Base-by-base conservation (phyloP, 2,329 filamentous ascomycete species). In the Grosmannia penicillata region DNA sequence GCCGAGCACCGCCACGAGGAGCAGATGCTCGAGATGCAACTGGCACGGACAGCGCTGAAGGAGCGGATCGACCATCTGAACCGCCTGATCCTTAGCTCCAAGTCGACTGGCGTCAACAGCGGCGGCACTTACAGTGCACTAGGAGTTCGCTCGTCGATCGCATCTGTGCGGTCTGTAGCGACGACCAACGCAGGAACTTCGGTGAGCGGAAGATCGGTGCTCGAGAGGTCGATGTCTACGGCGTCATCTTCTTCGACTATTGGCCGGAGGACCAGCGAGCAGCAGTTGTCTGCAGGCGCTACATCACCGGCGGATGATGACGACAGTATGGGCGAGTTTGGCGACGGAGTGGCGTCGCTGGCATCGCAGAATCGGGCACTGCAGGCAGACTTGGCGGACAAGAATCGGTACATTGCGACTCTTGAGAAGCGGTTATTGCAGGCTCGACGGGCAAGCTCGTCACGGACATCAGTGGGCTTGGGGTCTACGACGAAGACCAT, bases 11-110 rank as follows among this genome's bases (percentile, higher is more conserved):
- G 86, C 28, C 91, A 95, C 49, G 87, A 95, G 54, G 91, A 96
- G 61, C 91, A 98, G 57, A 89, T 98, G 72, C 68, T 98, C 39
- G 91, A 98, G 59, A 96, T 98, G 83, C 91, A 98, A 56, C 71
- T 98, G 33, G 91, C 91, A 24, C 77, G 91, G 30, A 98, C 91
- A 1, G 91, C 91, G 1, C 63, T 98, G 39, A 98, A 96, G 57
- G 91, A 98, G 63, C 79, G 91, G 23, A 98, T 98, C 50, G 87
- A 95, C 55, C 91, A 98, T 57, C 68, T 98, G 33, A 98, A 96
- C 59, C 78, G 89, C 34, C 66, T 98, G 36, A 96, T 98, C 46
- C 63, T 98, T 43, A 93, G 85, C 55, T 96, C 89, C 14, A 95
- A 95, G 55, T 96, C 89, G 6, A 82, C 84, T 6, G 91, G 91